A percentile compares a stretch with the other conserved stretches of the same genome.
These are phyloP conservation scores for Apiotrichum gamsii DNA, from an alignment of 1,284 basidiomycete species.

Conservation along the genomic window DNA sequence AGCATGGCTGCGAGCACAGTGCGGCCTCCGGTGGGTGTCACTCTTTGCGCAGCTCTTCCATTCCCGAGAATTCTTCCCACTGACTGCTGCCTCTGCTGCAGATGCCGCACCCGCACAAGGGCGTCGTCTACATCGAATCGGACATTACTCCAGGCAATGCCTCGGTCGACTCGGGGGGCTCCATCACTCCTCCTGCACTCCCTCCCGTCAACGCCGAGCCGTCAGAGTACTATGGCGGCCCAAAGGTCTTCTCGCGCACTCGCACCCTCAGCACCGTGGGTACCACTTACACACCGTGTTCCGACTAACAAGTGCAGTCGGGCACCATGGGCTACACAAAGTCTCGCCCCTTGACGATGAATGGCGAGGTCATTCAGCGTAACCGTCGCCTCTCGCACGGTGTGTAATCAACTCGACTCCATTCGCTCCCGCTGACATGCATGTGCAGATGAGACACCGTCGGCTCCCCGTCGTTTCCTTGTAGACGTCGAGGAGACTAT, in stretches of 20 bases:
- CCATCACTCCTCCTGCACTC: conserved; percentile 32
- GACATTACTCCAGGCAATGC: too few relatives aligned
- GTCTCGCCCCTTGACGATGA: conserved; percentile 57
- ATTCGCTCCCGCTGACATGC: conserved; percentile 5
- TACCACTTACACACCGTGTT: conserved; percentile 7
- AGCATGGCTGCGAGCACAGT: conserved; percentile 5
- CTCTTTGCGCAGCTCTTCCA: too few relatives aligned
- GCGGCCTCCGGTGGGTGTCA: conserved; percentile 20
- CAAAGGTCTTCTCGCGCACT: conserved; percentile 66
- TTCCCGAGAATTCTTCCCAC: too few relatives aligned
- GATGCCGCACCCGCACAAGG: conserved; percentile 39
- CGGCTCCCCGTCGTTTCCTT: conserved; percentile 67
- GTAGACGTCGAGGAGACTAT: conserved; percentile 99
- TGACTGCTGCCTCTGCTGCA: conserved; percentile 15
- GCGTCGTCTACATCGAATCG: conserved; percentile 42
- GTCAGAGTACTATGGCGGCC: conserved; percentile 72
- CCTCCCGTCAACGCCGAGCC: conserved; percentile 61
- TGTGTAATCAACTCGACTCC: conserved; percentile 16
- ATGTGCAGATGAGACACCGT: conserved; percentile 50
- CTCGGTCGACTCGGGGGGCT: conserved; percentile 16
- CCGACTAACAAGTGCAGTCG: conserved; percentile 48
- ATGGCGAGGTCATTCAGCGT: conserved; percentile 65
- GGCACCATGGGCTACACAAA: conserved; percentile 58
- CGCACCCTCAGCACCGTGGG: conserved; percentile 77
- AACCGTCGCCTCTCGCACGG: conserved; percentile 74